Conservation (phyloP, 2,329 filamentous ascomycete genomes). For the Dothideomycetidae sp. region DNA sequence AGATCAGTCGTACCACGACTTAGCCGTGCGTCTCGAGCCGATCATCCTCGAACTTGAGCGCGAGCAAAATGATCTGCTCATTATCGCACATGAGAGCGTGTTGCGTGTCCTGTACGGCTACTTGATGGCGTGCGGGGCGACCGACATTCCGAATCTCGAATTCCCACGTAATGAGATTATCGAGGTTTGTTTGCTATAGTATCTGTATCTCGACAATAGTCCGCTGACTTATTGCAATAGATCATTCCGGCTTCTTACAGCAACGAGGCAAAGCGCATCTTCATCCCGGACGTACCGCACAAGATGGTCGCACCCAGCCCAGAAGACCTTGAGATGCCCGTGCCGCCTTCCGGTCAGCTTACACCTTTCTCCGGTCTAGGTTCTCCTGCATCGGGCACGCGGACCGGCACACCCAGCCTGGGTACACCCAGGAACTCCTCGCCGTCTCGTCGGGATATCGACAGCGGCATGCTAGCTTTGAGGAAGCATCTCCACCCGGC, state of each 20-base stretch:
- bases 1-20: slow-evolving; percentile 80
- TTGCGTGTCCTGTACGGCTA: slow-evolving; percentile 93
- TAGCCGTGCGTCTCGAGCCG: slow-evolving; percentile 92
- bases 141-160: slow-evolving; percentile 80
- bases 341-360: slow-evolving; percentile 43
- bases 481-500: slow-evolving; percentile 9
- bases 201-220: slow-evolving; percentile 1
- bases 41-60: slow-evolving; percentile 95
- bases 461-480: slow-evolving; percentile 5
- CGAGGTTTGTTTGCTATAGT: slow-evolving; percentile 42
- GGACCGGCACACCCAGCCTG: slow-evolving; percentile 8
- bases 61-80: slow-evolving; percentile 92
- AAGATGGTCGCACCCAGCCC: slow-evolving; percentile 63
- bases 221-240: slow-evolving; percentile 21
- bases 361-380: slow-evolving; percentile 30
- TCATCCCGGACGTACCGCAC: slow-evolving; percentile 55
- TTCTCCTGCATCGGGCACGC: slow-evolving; percentile 19
- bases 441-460: slow-evolving; percentile 1
- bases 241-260: slow-evolving; percentile 97
- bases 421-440: slow-evolving; percentile 6
- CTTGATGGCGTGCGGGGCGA: slow-evolving; percentile 93
- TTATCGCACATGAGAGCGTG: slow-evolving; percentile 97
- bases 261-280: slow-evolving; percentile 83
- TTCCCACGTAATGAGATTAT: slow-evolving; percentile 97
- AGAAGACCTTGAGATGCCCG: slow-evolving; percentile 66